Base-by-base conservation (phyloP, 139 green algal species). In the Pseudopediastrum boryanum region DNA sequence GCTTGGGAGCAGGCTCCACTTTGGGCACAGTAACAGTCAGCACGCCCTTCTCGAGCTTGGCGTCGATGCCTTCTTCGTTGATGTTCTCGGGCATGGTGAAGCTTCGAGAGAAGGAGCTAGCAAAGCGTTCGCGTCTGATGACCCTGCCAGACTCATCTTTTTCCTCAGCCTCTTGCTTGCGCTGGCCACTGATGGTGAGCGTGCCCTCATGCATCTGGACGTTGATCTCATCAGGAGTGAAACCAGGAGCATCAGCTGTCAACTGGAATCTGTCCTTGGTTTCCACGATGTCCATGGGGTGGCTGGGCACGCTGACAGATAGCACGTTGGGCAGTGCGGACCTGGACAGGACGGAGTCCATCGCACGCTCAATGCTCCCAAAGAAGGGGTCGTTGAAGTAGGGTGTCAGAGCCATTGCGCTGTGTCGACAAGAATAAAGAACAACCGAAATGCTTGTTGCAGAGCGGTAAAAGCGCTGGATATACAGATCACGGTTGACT, bases 71-170 rank as follows among this genome's bases (percentile, higher is more conserved):
- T 0, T 83, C 75, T 23, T 75, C 31, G 29, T 80, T 73, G 31
- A 78, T 58, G 43, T 85, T 82, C n/a, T 87, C 83, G 12, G 83
- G 83, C 56, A 87, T 73, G 4, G 61, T 69, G 68, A 87, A 87
- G 44, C 59, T 48, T 50, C 83, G 78, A 12, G 12, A 52, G 75
- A 87, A 87, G 48, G 6, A 27, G 68, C 35, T 48, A 35, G 70
- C 67, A 51, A 27, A 41, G 51, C 83, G 78, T 74, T 87, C 83
- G 50, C 67, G 66, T 56, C 83, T 71, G 44, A 75, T 61, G 19
- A 87, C 82, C 70, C n/a, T n/a, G n/a, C n/a, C n/a, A n/a, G n/a
- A n/a, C n/a, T n/a, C n/a, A n/a, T n/a, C n/a, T n/a, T n/a, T n/a
- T n/a, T n/a, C n/a, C n/a, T n/a, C n/a, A 29, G 70, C 41, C 16